Evolutionary conservation across 2,329 filamentous ascomycete genomes (phyloP).

Genomic region (Thielaviopsis cerberus): DNA sequence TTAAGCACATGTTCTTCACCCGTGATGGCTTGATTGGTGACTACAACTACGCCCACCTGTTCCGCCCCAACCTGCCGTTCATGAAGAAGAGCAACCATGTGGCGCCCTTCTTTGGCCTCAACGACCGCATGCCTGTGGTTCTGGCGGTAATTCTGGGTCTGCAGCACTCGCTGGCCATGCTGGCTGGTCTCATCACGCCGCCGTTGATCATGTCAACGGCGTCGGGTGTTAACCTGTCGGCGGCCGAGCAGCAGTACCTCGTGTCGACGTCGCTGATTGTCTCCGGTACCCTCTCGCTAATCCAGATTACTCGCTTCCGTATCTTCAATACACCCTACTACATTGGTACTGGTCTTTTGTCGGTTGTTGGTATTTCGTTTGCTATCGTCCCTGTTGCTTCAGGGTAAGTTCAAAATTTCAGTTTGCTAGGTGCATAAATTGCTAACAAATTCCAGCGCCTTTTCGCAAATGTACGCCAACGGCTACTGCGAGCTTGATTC

Average conservation of each 20-base stretch:
- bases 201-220: slow-evolving; percentile 51
- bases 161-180: slow-evolving; percentile 63
- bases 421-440: neutral
- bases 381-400: slow-evolving; percentile 55
- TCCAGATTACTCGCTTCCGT: slow-evolving; percentile 64
- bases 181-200: slow-evolving; percentile 58
- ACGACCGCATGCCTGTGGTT: slow-evolving; percentile 59
- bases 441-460: slow-evolving; percentile 23
- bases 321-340: slow-evolving; percentile 54
- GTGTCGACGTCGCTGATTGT: slow-evolving; percentile 65
- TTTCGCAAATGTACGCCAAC: slow-evolving; percentile 60
- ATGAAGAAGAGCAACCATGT: slow-evolving; percentile 40
- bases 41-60: slow-evolving; percentile 83
- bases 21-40: slow-evolving; percentile 60
- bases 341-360: slow-evolving; percentile 61
- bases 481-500: slow-evolving; percentile 44
- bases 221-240: slow-evolving; percentile 42
- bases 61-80: slow-evolving; percentile 67
- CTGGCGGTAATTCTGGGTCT: slow-evolving; percentile 58
- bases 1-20: slow-evolving; percentile 29
- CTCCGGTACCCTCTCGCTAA: slow-evolving; percentile 51
- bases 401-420: slow-evolving; percentile 21
- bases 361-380: slow-evolving; percentile 64
- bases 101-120: slow-evolving; percentile 71
- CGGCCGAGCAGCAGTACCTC: slow-evolving; percentile 51